These are phyloP conservation scores for Irpex lacteus DNA, from an alignment of 1,284 basidiomycete genomes.

Conservation along the genomic window DNA sequence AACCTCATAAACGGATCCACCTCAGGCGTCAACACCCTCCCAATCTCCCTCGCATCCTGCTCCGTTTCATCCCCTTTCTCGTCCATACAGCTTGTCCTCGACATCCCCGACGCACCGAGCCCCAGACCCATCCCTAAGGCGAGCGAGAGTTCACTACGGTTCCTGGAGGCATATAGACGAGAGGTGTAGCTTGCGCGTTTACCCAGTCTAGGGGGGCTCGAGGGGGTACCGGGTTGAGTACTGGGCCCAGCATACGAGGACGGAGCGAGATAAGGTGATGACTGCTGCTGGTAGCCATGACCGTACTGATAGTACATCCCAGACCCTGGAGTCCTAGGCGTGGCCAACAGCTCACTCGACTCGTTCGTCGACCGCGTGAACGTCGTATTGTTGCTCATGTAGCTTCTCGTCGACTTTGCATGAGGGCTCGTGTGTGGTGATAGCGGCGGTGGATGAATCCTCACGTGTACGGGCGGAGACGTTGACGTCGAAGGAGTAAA, in stretches of 20 bases:
- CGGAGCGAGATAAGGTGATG: not conserved
- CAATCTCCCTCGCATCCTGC: slow-evolving; percentile 22
- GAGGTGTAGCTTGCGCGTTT: not conserved
- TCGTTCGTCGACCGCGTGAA: slow-evolving; percentile 1
- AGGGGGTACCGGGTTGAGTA: slow-evolving; percentile 5
- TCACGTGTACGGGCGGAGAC: not conserved
- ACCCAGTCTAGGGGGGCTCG: not conserved
- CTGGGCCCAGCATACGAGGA: slow-evolving; percentile 1
- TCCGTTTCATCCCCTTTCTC: slow-evolving; percentile 8
- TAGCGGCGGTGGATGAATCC: not conserved
- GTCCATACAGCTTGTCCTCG: not conserved
- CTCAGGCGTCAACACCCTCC: slow-evolving; percentile 31
- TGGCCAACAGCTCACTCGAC: slow-evolving; percentile 5
- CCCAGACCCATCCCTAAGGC: not conserved
- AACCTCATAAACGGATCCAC: slow-evolving; percentile 30
- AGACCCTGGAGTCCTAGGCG: slow-evolving; percentile 4
- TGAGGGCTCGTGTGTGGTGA: not conserved
- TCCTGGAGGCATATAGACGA: not conserved
- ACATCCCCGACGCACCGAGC: not conserved
- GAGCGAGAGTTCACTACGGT: not conserved
- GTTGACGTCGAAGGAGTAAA: slow-evolving; percentile 4
- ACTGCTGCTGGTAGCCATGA: not conserved
- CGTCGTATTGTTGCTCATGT: not conserved
- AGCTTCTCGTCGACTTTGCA: not conserved
- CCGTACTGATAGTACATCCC: not conserved